Conservation (phyloP, 305 asterid species). For the Rubia peregrina region DNA sequence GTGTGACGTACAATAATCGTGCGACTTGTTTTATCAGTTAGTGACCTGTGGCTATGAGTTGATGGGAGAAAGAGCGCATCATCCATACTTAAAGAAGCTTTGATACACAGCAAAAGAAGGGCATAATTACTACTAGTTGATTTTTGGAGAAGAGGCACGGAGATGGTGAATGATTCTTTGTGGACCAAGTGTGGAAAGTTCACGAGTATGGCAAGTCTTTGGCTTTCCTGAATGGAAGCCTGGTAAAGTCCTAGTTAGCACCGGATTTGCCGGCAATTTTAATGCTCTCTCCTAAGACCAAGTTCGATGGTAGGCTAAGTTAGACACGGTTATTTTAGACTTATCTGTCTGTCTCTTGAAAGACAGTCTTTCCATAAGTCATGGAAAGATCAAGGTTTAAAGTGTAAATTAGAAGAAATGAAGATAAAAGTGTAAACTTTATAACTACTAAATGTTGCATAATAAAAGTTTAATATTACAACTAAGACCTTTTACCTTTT, state of each 20-base stretch:
- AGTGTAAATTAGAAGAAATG: too few species aligned
- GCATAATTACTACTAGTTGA: neutral
- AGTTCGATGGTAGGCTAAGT: too few species aligned
- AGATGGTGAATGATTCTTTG: neutral
- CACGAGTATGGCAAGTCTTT: neutral
- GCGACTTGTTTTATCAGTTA: neutral
- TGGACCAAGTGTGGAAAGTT: neutral
- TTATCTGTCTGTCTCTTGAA: too few species aligned
- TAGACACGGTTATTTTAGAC: too few species aligned
- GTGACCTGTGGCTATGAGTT: neutral
- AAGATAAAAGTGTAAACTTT: too few species aligned
- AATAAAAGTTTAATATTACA: too few species aligned
- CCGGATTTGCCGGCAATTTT: conserved; percentile 28
- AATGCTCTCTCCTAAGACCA: neutral
- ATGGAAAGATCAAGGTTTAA: too few species aligned
- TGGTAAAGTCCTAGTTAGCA: neutral
- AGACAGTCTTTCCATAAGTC: too few species aligned
- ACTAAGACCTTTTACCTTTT: too few species aligned
- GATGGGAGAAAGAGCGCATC: neutral
- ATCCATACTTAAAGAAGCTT: neutral
- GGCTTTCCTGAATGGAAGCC: conserved; percentile 8
- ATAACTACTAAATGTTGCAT: too few species aligned
- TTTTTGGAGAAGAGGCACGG: neutral
- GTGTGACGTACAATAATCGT: neutral
- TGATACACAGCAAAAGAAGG: neutral